Evolutionary conservation across 352 stramenopile species (phyloP), one percentile per base, ranked within the genome.

Genomic region (Globisporangium polare): DNA sequence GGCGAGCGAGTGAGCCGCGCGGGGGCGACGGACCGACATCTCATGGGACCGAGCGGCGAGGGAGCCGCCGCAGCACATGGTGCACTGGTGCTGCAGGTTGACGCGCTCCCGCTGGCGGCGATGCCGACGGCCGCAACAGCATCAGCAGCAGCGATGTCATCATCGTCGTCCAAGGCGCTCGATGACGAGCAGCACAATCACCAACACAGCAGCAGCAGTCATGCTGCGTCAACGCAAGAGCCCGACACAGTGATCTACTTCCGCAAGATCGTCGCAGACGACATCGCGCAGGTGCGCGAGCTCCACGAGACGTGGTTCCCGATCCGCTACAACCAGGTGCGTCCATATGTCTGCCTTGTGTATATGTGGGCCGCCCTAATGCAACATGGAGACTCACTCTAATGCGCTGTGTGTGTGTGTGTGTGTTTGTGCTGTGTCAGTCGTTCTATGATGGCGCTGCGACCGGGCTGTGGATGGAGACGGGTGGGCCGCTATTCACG

Each of bases 241-340:
- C 5, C 26, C 12, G 57, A 79, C 13, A 74, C 71, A n/a, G 69
- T 90, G 47, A 76, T 90, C 17, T 78, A 76, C 57, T 86, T 95
- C 63, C 82, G 86, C 39, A 73, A 74, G 26, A 68, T 99, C 42
- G 60, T 76, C 56, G 75, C 81, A 2, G 65, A 60, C 10, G 96
- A 99, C 68, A 91, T 97, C 27, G 69, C 86, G 12, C 73, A 90
- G 46, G 90, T 99, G 62, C 93, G 96, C 71, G 67, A 68, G 42
- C 77, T 99, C 47, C 96, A 99, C 73, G 95, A 98, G 68, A 75
- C 97, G 63, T 99, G 95, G 92, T 99, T 99, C 68, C 96, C 96
- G 3, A 98, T 99, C 43, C 77, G 86, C 33, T 99, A 99, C 77
- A 97, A 97, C 66, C 77, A 97, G 69, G 73, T 81, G 24, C 22